Evolutionary conservation across 2,329 filamentous ascomycete species (phyloP).

Genomic region (Pestalotiopsis sp.): DNA sequence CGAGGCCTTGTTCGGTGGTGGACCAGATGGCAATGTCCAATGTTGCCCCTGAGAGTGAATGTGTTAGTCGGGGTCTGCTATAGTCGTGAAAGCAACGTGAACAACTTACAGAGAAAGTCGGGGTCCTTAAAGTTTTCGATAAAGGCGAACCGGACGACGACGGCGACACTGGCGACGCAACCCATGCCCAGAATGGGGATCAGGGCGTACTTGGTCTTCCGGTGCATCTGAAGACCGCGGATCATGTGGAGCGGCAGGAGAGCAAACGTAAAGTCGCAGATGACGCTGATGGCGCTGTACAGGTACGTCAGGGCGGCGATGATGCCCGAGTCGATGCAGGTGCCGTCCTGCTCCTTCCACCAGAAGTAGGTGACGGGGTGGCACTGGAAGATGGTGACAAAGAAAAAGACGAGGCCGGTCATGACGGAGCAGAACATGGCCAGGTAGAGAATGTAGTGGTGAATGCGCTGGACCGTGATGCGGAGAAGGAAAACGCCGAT

Average conservation of each 20-base stretch:
- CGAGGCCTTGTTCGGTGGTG: conserved; percentile 47
- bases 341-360: conserved; percentile 20
- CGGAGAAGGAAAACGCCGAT: conserved; percentile 24
- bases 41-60: conserved; percentile 34
- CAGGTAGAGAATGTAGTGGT: conserved; percentile 21
- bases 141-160: conserved; percentile 43
- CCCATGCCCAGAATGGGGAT: conserved; percentile 51
- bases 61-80: conserved; percentile 3
- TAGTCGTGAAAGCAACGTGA: background rate
- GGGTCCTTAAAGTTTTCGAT: conserved; percentile 38
- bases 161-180: conserved; percentile 46
- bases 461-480: conserved; percentile 18
- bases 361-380: conserved; percentile 23
- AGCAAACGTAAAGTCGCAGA: conserved; percentile 54
- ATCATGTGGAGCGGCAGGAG: conserved; percentile 51
- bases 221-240: conserved; percentile 49
- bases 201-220: conserved; percentile 46
- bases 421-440: conserved; percentile 18
- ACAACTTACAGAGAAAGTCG: conserved; percentile 45
- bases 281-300: conserved; percentile 43
- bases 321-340: conserved; percentile 31
- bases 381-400: conserved; percentile 23
- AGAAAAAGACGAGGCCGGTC: conserved; percentile 22
- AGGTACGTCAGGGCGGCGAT: conserved; percentile 48
- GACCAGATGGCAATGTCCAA: conserved; percentile 52